Conservation (phyloP, 2,329 filamentous ascomycete genomes). For the Curvularia verruculosa region DNA sequence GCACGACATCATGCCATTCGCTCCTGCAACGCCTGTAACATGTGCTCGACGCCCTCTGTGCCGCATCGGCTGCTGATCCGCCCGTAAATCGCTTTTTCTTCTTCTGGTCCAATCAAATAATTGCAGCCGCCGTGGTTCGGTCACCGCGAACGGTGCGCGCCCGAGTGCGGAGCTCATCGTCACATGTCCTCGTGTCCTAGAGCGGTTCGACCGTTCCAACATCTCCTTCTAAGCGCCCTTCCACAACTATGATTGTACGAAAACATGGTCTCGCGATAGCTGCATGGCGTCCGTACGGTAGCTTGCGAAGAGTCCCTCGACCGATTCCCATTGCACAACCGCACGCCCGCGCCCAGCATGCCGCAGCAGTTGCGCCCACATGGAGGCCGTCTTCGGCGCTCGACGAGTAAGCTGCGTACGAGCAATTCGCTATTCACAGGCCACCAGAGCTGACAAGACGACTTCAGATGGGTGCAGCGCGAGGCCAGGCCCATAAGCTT, state of each 20-base stretch:
- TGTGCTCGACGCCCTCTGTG: no score
- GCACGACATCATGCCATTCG: not conserved
- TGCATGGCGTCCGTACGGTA: slow-evolving; percentile 8
- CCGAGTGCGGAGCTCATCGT: slow-evolving; percentile 17
- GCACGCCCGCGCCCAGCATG: slow-evolving; percentile 27
- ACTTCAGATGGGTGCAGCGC: slow-evolving; percentile 82
- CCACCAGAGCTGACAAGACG: slow-evolving; percentile 1
- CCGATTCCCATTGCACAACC: not conserved
- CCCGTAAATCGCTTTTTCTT: not conserved
- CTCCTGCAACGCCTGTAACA: not conserved
- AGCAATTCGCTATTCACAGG: not conserved
- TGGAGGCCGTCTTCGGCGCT: slow-evolving; percentile 65
- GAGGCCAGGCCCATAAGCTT: slow-evolving; percentile 95
- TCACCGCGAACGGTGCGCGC: slow-evolving; percentile 4
- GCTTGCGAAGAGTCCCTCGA: not conserved
- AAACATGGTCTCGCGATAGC: slow-evolving; percentile 12
- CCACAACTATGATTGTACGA: slow-evolving; percentile 26
- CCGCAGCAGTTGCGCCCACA: slow-evolving; percentile 54
- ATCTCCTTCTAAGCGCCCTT: slow-evolving; percentile 22
- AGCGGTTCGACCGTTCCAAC: slow-evolving; percentile 20
- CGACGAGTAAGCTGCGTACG: slow-evolving; percentile 59
- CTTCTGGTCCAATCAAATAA: slow-evolving; percentile 1
- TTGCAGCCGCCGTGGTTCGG: slow-evolving; percentile 9
- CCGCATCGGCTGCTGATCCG: not conserved
- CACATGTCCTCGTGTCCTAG: slow-evolving; percentile 13